Base-by-base conservation (phyloP, 2,329 filamentous ascomycete genomes). In the Remersonia thermophila region DNA sequence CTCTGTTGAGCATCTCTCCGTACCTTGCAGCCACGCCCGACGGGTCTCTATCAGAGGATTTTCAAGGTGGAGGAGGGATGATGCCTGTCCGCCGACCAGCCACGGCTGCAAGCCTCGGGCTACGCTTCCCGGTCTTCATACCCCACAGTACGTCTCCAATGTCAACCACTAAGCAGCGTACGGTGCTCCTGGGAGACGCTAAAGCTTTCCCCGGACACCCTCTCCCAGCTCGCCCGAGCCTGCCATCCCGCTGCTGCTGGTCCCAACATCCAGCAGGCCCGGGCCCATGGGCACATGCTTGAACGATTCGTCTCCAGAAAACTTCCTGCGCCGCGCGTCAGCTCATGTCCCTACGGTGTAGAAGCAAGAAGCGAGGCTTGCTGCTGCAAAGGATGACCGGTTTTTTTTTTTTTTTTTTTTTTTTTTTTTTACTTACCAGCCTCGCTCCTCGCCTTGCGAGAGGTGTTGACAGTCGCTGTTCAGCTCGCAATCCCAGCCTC, bases 381-480 rank as follows among this genome's bases (percentile, higher is more conserved):
- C n/a, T n/a, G n/a, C n/a, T n/a, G n/a, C n/a, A n/a, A n/a, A n/a
- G n/a, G n/a, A n/a, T n/a, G n/a, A n/a, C n/a, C n/a, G n/a, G n/a
- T n/a, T n/a, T n/a, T n/a, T n/a, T n/a, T n/a, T n/a, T n/a, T n/a
- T n/a, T n/a, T n/a, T n/a, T n/a, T n/a, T n/a, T n/a, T n/a, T n/a
- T n/a, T 33, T 8, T 7, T 3, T 17, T 8, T 11, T 23, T 25
- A 65, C 71, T 56, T 51, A 91, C 86, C 89, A 96, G 54, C 86
- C 86, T 62, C 87, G 70, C 59, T 96, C 89, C 50, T 82, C 80
- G 7, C 89, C 89, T 37, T 71, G 70, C 36, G 67, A 74, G 47
- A 96, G 63, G 58, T 89, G 93, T 41, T 72, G 78, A 52, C 86
- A 94, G 55, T 94, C 84, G 12, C 85, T 85, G 60, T 94, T 89